These are phyloP conservation scores for Xylariaceae sp. DNA, from an alignment of 2,329 filamentous ascomycete species.

Conservation along the genomic window DNA sequence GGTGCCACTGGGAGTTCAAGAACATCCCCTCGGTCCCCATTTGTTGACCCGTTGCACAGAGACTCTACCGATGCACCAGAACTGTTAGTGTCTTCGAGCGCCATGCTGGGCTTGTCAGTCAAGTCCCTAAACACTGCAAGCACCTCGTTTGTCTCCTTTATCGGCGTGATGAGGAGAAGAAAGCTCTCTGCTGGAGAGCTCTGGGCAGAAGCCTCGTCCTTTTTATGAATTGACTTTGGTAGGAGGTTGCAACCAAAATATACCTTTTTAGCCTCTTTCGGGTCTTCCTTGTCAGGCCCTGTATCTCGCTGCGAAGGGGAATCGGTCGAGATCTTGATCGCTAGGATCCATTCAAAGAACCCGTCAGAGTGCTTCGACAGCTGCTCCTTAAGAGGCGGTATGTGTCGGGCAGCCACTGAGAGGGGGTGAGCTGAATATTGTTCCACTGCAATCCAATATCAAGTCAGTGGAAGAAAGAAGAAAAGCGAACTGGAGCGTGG, in stretches of 20 bases:
- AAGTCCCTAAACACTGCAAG: conserved; percentile 13
- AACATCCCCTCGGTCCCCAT: conserved; percentile 14
- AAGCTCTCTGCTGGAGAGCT: conserved; percentile 35
- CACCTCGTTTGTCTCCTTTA: conserved; percentile 23
- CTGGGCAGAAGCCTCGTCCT: conserved; percentile 19
- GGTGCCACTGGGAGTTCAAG: conserved; percentile 21
- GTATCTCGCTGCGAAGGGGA: conserved; percentile 10
- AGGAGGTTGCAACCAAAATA: conserved; percentile 51
- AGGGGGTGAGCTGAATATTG: conserved; percentile 26
- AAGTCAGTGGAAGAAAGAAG: conserved; percentile 5
- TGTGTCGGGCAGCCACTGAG: conserved; percentile 23
- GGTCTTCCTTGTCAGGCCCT: conserved; percentile 12
- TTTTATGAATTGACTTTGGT: conserved; percentile 30
- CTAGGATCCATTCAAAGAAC: conserved; percentile 29
- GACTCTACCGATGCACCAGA: conserved; percentile 14
- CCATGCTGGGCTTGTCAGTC: conserved; percentile 17
- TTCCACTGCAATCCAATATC: conserved; percentile 17
- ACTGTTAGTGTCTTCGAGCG: conserved; percentile 16
- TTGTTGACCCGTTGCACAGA: background rate
- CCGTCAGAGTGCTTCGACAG: conserved; percentile 28
- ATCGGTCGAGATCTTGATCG: conserved; percentile 16
- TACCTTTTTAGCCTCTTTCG: conserved; percentile 26
- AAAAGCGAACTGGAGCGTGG: background rate
- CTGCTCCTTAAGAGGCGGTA: conserved; percentile 27
- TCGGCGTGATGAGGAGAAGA: conserved; percentile 35